These are phyloP conservation scores for Candida khao-thaluensis DNA, from an alignment of 805 yeast species.

Conservation along the genomic window DNA sequence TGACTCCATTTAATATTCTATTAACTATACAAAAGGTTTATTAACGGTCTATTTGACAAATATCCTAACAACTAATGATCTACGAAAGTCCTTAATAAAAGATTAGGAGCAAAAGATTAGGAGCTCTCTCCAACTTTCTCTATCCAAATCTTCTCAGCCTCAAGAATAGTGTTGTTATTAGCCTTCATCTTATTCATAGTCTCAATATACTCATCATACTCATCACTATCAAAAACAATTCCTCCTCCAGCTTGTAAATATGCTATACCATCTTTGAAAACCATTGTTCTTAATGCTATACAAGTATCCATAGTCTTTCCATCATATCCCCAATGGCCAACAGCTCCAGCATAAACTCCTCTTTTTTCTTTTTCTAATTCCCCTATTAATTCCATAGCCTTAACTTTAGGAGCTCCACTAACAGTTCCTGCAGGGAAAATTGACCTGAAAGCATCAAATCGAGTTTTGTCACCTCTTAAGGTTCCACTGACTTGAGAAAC, in stretches of 20 bases:
- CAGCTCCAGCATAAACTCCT: conserved; percentile 98
- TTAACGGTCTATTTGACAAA: no score
- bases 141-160: conserved; percentile 82
- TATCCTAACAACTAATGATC: no score
- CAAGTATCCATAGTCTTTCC: conserved; percentile 96
- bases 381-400: conserved; percentile 92
- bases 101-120: no score
- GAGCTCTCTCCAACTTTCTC: conserved; percentile 32
- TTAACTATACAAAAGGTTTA: no score
- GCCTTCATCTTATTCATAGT: conserved; percentile 97
- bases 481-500: conserved; percentile 95
- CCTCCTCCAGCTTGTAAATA: conserved; percentile 99
- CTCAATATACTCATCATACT: conserved; percentile 91
- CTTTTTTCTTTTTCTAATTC: conserved; percentile 89
- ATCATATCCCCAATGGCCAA: conserved; percentile 96
- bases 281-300: conserved; percentile 97
- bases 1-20: no score
- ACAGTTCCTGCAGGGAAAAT: conserved; percentile 99
- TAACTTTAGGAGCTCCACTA: conserved; percentile 96
- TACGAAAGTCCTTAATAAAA: no score
- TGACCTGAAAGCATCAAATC: conserved; percentile 96
- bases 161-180: conserved; percentile 83
- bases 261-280: conserved; percentile 84
- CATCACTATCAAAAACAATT: conserved; percentile 92
- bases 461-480: conserved; percentile 73